Percentiles rank a stretch among this genome's conserved stretches.
phyloP scores from a whole-genome alignment of 768 basidiomycete species.

The Tricholoma saponaceum region DNA sequence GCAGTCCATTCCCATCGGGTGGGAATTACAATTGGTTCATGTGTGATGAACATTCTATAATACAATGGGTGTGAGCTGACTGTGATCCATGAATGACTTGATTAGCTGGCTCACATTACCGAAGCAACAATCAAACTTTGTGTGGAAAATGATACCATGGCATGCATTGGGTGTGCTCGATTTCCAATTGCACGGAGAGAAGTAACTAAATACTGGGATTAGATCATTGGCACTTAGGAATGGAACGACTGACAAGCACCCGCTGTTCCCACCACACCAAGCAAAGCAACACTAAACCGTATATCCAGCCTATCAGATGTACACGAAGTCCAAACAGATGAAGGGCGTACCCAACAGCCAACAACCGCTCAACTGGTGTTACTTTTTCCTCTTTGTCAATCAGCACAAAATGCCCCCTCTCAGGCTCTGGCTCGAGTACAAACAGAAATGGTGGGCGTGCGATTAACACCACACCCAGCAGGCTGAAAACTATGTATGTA shows the following conservation, averaged over 20 bases:
- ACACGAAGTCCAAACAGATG: background rate
- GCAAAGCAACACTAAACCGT: conserved; percentile 6
- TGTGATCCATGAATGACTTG: background rate
- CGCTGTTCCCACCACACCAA: conserved; percentile 63
- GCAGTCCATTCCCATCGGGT: background rate
- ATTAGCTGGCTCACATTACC: background rate
- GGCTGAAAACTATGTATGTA: conserved; percentile 47
- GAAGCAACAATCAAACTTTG: conserved; percentile 33
- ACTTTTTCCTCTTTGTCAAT: conserved; percentile 24
- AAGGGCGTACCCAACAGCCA: conserved; percentile 11
- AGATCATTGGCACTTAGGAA: background rate
- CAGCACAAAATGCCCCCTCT: background rate
- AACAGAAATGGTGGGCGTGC: conserved; percentile 77
- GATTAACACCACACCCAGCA: conserved; percentile 76
- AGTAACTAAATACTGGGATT: conserved; percentile 24
- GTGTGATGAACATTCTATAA: background rate
- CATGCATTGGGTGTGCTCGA: conserved; percentile 72
- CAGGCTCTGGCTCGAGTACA: conserved; percentile 23
- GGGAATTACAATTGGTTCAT: background rate
- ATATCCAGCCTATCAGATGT: background rate
- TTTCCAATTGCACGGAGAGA: conserved; percentile 64
- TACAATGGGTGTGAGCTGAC: too few relatives aligned
- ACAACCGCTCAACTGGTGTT: conserved; percentile 38
- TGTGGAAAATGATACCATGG: conserved; percentile 58
- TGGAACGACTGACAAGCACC: conserved; percentile 55